A percentile compares a stretch with the other conserved stretches of the same genome.
Conservation (phyloP, 148 eudicot genomes). For the Amaranthus hypochondriacus region DNA sequence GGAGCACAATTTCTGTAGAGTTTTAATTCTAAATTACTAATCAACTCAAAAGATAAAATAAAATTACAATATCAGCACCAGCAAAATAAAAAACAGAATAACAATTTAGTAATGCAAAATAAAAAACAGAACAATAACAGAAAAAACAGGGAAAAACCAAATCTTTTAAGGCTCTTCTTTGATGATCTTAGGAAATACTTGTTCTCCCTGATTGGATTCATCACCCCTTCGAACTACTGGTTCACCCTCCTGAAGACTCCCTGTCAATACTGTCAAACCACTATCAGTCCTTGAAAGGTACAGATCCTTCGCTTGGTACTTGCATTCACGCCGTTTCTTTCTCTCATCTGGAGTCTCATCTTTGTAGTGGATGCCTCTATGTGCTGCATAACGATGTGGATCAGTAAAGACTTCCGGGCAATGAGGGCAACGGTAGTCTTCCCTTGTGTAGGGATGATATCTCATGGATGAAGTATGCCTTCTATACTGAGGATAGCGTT, state of each 20-base stretch:
- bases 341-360: constrained; percentile 11
- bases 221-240: neutral
- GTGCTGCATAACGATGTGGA: constrained; percentile 13
- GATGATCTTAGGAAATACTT: neutral
- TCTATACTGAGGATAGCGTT: neutral
- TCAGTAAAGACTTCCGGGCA: neutral
- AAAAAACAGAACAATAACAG: no score
- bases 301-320: constrained; percentile 13
- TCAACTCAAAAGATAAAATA: neutral
- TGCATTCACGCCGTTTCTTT: constrained; percentile 18
- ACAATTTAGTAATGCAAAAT: no score
- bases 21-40: neutral
- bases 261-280: constrained; percentile 19
- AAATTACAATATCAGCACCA: neutral
- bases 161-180: constrained; percentile 10
- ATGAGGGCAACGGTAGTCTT: constrained; percentile 17
- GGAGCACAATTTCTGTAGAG: neutral
- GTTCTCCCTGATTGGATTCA: neutral
- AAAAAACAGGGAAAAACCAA: no score
- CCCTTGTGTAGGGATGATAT: neutral
- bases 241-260: neutral
- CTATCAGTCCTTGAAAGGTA: neutral
- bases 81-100: no score
- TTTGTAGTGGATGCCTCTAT: constrained; percentile 12
- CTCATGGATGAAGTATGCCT: neutral